Evolutionary conservation across 1,284 basidiomycete genomes (phyloP), one percentile per base, ranked within the genome.

Genomic region (Ceratobasidium sp.): DNA sequence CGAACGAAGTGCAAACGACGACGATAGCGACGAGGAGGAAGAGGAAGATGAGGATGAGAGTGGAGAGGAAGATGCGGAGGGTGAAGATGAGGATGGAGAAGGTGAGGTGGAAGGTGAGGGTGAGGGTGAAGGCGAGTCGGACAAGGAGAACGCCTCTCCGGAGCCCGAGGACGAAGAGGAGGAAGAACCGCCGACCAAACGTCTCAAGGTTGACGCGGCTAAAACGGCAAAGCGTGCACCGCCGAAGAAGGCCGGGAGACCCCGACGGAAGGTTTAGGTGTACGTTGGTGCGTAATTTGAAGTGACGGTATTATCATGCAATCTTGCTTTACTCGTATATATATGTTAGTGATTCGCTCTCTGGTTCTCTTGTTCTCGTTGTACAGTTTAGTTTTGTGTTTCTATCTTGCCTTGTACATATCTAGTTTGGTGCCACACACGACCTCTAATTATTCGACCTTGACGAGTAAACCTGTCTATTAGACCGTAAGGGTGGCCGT

Each of bases 1-100:
- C 46, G 81, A 85, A 48, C 83, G 82, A 29, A 79, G 74, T 29
- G 74, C 62, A 0, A 74, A 73, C 13, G 74, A 39, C 3, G 74
- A 75, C 27, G 37, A 39, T 16, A 63, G 61, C 19, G 58, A 61
- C 14, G 58, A 72, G 22, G 69, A 61, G 29, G 58, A n/a, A 27
- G 51, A 49, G 27, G 22, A 54, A 48, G 74, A 68, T 22, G 49
- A 43, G 63, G 53, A 62, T 13, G 73, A 51, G 29, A 48, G 54
- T 8, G 64, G 62, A 22, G 46, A 77, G 7, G 76, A 77, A 9
- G 74, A 64, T 27, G 64, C 27, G 13, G 77, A 77, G 11, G 64
- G 77, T 37, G 71, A 64, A 5, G 74, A 64, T n/a, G 79, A 79
- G 13, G 77, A 51, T 22, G 79, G 41, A 24, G 24, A 8, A 14